phyloP scores from a whole-genome alignment of 2,329 filamentous ascomycete species.

The Hirsutella rhossiliensis region DNA sequence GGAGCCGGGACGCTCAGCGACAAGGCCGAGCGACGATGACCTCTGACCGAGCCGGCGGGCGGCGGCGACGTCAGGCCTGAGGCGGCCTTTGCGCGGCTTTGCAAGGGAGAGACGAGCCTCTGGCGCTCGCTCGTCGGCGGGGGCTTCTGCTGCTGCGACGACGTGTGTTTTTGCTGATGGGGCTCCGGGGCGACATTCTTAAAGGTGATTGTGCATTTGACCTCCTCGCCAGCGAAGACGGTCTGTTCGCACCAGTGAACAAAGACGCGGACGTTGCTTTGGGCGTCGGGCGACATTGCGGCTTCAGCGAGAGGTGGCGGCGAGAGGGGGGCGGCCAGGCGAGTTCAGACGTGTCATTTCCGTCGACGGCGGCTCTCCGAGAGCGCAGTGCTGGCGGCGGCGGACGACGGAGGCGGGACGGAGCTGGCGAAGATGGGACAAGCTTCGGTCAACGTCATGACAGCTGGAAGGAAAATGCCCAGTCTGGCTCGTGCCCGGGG shows the following conservation, averaged over 20 bases:
- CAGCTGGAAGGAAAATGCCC: background rate
- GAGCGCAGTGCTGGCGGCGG: background rate
- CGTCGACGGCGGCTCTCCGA: slow-evolving; percentile 6
- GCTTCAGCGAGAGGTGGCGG: slow-evolving; percentile 17
- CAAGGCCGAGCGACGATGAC: slow-evolving; percentile 52
- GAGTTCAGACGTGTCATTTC: slow-evolving; percentile 18
- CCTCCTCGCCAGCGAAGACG: slow-evolving; percentile 91
- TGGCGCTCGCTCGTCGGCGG: slow-evolving; percentile 16
- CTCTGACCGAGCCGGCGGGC: slow-evolving; percentile 27
- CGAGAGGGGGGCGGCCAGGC: slow-evolving; percentile 11
- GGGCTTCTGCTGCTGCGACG: slow-evolving; percentile 11
- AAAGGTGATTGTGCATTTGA: slow-evolving; percentile 94
- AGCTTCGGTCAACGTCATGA: slow-evolving; percentile 5
- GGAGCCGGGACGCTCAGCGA: slow-evolving; percentile 46
- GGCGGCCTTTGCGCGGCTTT: slow-evolving; percentile 27
- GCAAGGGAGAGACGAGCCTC: slow-evolving; percentile 30
- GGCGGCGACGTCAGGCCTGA: slow-evolving; percentile 33
- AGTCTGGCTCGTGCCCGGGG: too few relatives aligned
- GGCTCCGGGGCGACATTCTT: slow-evolving; percentile 59
- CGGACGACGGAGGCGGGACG: background rate
- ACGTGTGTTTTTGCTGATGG: slow-evolving; percentile 16
- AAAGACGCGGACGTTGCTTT: slow-evolving; percentile 79
- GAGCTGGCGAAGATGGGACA: background rate
- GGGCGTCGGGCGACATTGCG: slow-evolving; percentile 36
- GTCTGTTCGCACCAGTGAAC: slow-evolving; percentile 90